A percentile compares a stretch with the other conserved stretches of the same genome.
Conservation (phyloP, 306 rosid genomes). For the Castanea crenata region DNA sequence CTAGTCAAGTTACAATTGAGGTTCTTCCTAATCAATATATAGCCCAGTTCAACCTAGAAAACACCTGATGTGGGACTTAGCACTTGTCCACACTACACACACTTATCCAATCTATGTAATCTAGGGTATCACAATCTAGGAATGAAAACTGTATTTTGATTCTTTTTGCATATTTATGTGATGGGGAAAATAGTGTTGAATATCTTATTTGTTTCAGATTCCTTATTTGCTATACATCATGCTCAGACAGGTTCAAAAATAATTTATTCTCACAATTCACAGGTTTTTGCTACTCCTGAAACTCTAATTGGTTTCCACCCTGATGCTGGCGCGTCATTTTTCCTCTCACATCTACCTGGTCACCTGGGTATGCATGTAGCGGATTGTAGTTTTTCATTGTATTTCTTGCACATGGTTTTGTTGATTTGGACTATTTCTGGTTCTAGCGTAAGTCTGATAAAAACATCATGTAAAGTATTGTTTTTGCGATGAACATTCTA, state of each 20-base stretch:
- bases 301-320: constrained; percentile 94
- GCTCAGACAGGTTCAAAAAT: neutral
- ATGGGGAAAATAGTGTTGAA: neutral
- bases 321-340: constrained; percentile 93
- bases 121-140: neutral
- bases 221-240: neutral
- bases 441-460: neutral
- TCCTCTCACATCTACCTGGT: constrained; percentile 90
- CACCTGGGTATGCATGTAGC: constrained; percentile 56
- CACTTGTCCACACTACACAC: too few species aligned
- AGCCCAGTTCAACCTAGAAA: too few species aligned
- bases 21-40: too few species aligned
- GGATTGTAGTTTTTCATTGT: constrained; percentile 5
- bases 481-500: neutral
- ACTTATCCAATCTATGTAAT: too few species aligned
- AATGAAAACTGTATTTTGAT: constrained; percentile 1
- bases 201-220: neutral
- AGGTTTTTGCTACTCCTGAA: constrained; percentile 95
- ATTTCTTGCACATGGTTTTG: constrained; percentile 2
- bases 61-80: too few species aligned
- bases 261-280: constrained; percentile 29
- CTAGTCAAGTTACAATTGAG: too few species aligned
- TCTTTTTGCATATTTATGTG: constrained; percentile 10
- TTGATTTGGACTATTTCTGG: constrained; percentile 8
- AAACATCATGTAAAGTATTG: too few species aligned